phyloP scores from a whole-genome alignment of 1,139 yeast genomes.

The Candida frijolesensis region DNA sequence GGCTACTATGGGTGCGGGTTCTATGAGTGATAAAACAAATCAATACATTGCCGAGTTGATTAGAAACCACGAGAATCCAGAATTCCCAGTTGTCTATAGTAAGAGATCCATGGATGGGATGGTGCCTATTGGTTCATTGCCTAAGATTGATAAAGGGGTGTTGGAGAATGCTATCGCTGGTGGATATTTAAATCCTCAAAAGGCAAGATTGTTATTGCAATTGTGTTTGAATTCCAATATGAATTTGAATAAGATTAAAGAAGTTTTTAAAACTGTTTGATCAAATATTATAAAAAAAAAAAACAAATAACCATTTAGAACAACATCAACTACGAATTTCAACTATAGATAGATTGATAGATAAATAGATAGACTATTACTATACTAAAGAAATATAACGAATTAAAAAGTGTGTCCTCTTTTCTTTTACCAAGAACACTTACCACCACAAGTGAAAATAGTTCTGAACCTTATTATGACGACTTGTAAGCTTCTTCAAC shows the following conservation, averaged over 20 bases:
- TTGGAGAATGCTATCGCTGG: slow-evolving; percentile 49
- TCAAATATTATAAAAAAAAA: not conserved
- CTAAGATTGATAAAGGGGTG: slow-evolving; percentile 25
- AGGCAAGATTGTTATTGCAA: slow-evolving; percentile 62
- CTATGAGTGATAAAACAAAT: slow-evolving; percentile 56
- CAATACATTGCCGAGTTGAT: slow-evolving; percentile 34
- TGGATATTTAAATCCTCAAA: slow-evolving; percentile 70
- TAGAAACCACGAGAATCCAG: slow-evolving; percentile 19
- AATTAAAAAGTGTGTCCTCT: not conserved
- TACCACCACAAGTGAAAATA: not conserved
- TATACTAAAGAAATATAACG: not conserved
- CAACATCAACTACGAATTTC: not conserved
- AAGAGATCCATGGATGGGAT: slow-evolving; percentile 61
- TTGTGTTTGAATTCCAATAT: slow-evolving; percentile 53
- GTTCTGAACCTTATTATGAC: not conserved
- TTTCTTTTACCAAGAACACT: no score
- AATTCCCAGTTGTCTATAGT: slow-evolving; percentile 61
- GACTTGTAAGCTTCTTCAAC: slow-evolving; percentile 58
- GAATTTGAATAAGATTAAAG: slow-evolving; percentile 41
- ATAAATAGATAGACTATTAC: not conserved
- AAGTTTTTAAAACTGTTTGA: slow-evolving; percentile 47
- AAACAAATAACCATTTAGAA: not conserved
- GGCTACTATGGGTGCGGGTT: slow-evolving; percentile 76
- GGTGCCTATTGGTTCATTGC: slow-evolving; percentile 45
- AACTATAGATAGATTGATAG: not conserved